These are phyloP conservation scores for Diaporthe citrichinensis DNA, from an alignment of 2,329 filamentous ascomycete genomes.

Conservation along the genomic window DNA sequence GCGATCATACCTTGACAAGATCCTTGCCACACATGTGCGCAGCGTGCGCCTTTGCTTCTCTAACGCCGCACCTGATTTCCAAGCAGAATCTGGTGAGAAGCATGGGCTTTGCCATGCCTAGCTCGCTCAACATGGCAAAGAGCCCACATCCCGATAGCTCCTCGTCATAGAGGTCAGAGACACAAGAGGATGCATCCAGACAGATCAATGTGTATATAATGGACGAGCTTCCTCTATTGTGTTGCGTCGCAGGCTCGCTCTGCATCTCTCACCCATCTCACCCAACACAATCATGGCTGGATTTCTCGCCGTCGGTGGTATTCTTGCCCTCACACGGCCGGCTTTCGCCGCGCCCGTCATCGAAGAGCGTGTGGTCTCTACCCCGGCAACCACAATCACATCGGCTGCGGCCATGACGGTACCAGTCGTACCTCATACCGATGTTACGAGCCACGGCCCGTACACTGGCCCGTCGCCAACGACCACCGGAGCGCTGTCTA, in stretches of 20 bases:
- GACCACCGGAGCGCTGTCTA: slow-evolving; percentile 78
- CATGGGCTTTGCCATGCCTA: not conserved
- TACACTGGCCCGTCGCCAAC: slow-evolving; percentile 75
- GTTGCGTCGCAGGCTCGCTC: accelerated
- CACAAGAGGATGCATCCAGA: not conserved
- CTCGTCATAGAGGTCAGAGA: slow-evolving; percentile 20
- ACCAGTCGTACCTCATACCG: slow-evolving; percentile 57
- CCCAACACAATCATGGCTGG: slow-evolving; percentile 32
- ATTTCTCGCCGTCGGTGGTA: slow-evolving; percentile 36
- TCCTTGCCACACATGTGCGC: slow-evolving; percentile 16
- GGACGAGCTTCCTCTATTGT: not conserved
- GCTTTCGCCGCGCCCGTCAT: slow-evolving; percentile 49
- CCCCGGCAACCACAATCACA: slow-evolving; percentile 53
- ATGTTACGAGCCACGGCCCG: slow-evolving; percentile 77
- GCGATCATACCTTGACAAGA: slow-evolving; percentile 14
- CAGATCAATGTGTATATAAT: not conserved
- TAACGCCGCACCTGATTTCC: not conserved
- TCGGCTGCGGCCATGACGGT: slow-evolving; percentile 49
- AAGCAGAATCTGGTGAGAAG: not conserved
- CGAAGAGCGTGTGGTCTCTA: slow-evolving; percentile 47
- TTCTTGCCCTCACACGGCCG: slow-evolving; percentile 43
- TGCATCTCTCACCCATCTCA: not conserved
- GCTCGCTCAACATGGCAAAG: slow-evolving; percentile 9
- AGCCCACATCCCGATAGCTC: not conserved
- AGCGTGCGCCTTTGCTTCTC: not conserved